Percentiles rank a stretch among this genome's conserved stretches.
phyloP scores from a whole-genome alignment of 495 filamentous ascomycete genomes.

The Hypoxylon rickii region DNA sequence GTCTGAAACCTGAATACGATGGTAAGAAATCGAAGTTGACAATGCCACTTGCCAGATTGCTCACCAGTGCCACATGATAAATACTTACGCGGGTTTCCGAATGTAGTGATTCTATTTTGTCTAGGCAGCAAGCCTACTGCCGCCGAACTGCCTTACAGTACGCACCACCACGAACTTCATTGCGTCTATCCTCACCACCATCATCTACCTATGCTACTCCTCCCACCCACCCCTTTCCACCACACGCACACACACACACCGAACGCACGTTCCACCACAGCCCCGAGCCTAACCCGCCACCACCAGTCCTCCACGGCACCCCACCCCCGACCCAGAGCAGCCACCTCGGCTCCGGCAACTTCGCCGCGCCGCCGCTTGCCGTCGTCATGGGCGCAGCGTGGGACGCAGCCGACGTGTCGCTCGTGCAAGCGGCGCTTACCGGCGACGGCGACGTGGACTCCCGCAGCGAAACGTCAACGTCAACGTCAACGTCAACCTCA shows the following conservation, averaged over 20 bases:
- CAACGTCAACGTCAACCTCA: neutral
- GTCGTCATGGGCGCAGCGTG: slow-evolving; percentile 22
- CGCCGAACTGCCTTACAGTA: slow-evolving; percentile 19
- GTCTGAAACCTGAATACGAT: slow-evolving; percentile 24
- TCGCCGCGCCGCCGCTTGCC: slow-evolving; percentile 1
- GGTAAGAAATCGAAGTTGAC: too few relatives aligned
- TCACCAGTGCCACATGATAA: too few relatives aligned
- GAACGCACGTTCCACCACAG: too few relatives aligned
- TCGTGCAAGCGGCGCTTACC: slow-evolving; percentile 9
- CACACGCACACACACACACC: too few relatives aligned
- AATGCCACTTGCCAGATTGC: too few relatives aligned
- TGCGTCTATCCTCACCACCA: neutral
- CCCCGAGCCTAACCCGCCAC: neutral
- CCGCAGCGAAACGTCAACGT: too few relatives aligned
- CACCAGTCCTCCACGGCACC: slow-evolving; percentile 13
- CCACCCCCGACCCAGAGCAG: slow-evolving; percentile 20
- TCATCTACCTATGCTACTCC: neutral
- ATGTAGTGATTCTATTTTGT: slow-evolving; percentile 25
- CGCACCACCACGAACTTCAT: neutral
- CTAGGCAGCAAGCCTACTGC: slow-evolving; percentile 21
- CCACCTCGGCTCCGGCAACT: slow-evolving; percentile 10
- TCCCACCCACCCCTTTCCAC: neutral
- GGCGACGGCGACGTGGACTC: too few relatives aligned
- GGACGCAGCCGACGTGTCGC: slow-evolving; percentile 10
- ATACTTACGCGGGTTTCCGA: neutral